Evolutionary conservation across 208 protist species (phyloP), one percentile per base, ranked within the genome.

Genomic region (Wallacemonas collosoma): DNA sequence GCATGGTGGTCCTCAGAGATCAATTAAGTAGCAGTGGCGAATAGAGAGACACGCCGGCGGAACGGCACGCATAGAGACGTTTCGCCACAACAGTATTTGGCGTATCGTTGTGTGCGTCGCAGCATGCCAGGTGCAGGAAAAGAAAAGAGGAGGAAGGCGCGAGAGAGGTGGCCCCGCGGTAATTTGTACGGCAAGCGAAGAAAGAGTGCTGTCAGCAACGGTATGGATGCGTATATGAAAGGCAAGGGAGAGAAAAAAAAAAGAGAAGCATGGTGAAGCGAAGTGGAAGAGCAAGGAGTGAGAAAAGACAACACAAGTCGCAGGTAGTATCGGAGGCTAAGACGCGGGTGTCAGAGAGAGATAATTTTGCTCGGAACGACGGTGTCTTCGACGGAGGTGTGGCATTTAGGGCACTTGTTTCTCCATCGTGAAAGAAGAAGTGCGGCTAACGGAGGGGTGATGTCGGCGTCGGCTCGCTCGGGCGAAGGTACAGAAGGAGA

Each of bases 321-420:
- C 26, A 26, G 26, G 26, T 26, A 26, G 26, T 26, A 26, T 26
- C 26, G 26, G 26, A 26, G 26, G 26, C 15, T n/a, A 56, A 35
- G 5, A 17, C 17, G 56, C 43, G 7, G 8, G 11, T 26, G n/a
- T 65, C 71, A 82, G 48, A 82, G 60, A 39, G 76, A 58, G 38
- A 82, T 51, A 51, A 84, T 73, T 70, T 72, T 73, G 39, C 70
- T 60, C 14, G 75, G 73, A 12, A 80, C 56, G 56, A 84, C 60
- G 7, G 73, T 64, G 48, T 84, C 74, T 9, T 54, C 75, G 43
- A 84, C 67, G 17, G 5, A 4, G 51, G 35, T 26, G 43, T 47
- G 66, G 56, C 79, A 84, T 41, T 63, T 58, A 8, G 79, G 79
- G 61, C 79, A 84, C 55, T 77, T 84, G 5, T 65, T 41, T 62